phyloP scores from a whole-genome alignment of 179 eudicot genomes.

The Gypsophila paniculata region DNA sequence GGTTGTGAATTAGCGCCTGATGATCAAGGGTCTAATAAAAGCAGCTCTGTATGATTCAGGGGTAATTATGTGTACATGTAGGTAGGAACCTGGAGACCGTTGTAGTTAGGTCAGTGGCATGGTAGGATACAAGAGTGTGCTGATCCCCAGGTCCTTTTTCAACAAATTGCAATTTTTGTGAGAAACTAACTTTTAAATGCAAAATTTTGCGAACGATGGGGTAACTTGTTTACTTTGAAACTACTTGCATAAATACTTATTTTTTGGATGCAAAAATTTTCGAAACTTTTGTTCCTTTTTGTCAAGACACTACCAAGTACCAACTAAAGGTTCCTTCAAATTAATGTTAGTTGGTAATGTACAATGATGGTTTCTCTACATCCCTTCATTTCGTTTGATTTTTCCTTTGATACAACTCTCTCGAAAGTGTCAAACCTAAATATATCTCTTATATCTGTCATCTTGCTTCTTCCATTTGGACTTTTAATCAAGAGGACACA shows the following conservation, averaged over 20 bases:
- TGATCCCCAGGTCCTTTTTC: neutral
- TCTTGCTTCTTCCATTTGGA: neutral
- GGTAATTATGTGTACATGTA: neutral
- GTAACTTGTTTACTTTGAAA: too few relatives aligned
- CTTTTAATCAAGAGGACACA: neutral
- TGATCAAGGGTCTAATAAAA: constrained; percentile 1
- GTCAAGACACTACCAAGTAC: neutral
- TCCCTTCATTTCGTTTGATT: neutral
- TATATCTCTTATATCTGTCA: neutral
- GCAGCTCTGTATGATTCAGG: constrained; percentile 14
- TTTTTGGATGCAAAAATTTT: neutral
- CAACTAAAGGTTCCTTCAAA: too few relatives aligned
- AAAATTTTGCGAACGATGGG: neutral
- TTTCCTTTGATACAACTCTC: neutral
- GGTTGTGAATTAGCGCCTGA: neutral
- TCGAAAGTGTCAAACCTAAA: neutral
- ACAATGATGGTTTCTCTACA: neutral
- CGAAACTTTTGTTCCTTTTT: too few relatives aligned
- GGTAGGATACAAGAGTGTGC: neutral
- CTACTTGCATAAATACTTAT: neutral
- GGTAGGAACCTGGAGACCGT: neutral
- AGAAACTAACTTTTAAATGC: constrained; percentile 1
- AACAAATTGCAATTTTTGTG: neutral
- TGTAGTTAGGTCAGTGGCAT: neutral
- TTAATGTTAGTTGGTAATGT: too few relatives aligned